These are phyloP conservation scores for Eleusine coracana DNA, from an alignment of 176 grass and related monocot genomes.

Conservation along the genomic window DNA sequence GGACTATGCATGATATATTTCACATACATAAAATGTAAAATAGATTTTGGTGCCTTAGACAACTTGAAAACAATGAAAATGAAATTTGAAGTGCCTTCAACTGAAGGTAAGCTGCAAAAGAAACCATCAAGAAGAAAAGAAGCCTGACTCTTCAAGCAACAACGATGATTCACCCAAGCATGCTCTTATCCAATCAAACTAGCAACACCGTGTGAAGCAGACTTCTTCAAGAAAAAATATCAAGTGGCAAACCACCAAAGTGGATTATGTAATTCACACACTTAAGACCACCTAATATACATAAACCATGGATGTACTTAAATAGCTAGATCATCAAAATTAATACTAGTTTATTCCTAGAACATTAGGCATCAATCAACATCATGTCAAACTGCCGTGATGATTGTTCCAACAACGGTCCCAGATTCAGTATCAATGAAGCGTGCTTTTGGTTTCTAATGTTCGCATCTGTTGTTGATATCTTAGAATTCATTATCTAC, in stretches of 20 bases:
- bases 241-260: slow-evolving; percentile 24
- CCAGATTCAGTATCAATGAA: not conserved
- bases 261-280: slow-evolving; percentile 16
- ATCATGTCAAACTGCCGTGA: not conserved
- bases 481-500: not conserved
- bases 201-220: slow-evolving; percentile 7
- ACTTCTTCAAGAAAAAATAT: slow-evolving; percentile 27
- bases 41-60: slow-evolving; percentile 14
- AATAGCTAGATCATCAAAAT: not conserved
- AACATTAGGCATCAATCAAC: slow-evolving; percentile 14
- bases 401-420: not conserved
- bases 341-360: not conserved
- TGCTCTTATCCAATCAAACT: slow-evolving; percentile 16
- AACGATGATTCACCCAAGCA: slow-evolving; percentile 20
- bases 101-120: slow-evolving; percentile 29
- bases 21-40: slow-evolving; percentile 6
- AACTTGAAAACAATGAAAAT: slow-evolving; percentile 29
- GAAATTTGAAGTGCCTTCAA: slow-evolving; percentile 17
- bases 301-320: not conserved
- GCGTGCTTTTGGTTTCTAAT: not conserved
- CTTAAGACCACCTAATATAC: not conserved
- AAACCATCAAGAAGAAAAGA: slow-evolving; percentile 29
- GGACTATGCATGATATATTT: not conserved
- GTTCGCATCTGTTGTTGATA: not conserved
- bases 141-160: slow-evolving; percentile 44